phyloP scores from a whole-genome alignment of 2,329 filamentous ascomycete species.

The Penicillium thymicola region DNA sequence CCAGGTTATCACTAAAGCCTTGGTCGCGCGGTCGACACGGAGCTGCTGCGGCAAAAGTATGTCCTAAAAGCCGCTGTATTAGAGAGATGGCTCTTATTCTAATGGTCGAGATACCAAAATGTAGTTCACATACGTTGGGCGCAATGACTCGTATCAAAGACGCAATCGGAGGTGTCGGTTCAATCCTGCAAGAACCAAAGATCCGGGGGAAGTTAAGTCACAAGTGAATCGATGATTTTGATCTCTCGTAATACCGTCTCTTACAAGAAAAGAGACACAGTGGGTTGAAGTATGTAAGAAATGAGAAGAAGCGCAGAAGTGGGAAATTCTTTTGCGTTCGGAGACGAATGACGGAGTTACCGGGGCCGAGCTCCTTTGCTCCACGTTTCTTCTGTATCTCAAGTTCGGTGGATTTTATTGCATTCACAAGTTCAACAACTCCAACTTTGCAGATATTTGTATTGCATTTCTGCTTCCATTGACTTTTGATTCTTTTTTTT shows the following conservation, averaged over 20 bases:
- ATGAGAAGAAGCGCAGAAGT: conserved; percentile 19
- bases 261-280: neutral
- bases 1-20: conserved; percentile 1
- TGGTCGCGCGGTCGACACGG: neutral
- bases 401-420: neutral
- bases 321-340: conserved; percentile 39
- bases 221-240: neutral
- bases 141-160: conserved; percentile 1
- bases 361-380: conserved; percentile 29
- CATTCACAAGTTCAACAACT: neutral
- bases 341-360: conserved; percentile 39
- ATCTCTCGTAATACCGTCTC: neutral
- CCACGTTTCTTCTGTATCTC: conserved; percentile 11
- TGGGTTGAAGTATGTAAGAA: conserved; percentile 2
- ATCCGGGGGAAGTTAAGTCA: neutral
- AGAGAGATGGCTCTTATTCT: neutral
- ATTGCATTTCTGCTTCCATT: neutral
- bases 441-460: neutral
- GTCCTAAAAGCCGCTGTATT: neutral
- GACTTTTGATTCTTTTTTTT: neutral
- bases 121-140: conserved; percentile 3
- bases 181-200: neutral
- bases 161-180: conserved; percentile 18
- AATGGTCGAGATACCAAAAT: neutral
- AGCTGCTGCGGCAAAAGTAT: neutral